Evolutionary conservation across 805 yeast genomes (phyloP).

Genomic region (Isabelozyma gotoi): DNA sequence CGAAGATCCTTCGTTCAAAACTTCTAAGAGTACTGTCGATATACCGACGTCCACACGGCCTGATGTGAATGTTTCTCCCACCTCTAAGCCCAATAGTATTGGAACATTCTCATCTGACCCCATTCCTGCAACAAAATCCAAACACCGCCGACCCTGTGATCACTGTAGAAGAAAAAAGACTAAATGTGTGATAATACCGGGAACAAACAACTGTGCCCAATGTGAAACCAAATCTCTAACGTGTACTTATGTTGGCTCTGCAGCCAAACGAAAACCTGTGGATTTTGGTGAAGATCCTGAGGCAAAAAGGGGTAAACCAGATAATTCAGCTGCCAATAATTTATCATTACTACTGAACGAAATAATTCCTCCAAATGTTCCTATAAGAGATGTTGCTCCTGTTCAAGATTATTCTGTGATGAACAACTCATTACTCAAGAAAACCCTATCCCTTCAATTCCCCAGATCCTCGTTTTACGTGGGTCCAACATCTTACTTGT

Average conservation of each 20-base stretch:
- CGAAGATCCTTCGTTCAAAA: background rate
- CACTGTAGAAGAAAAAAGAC: constrained; percentile 80
- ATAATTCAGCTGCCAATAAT: constrained; percentile 8
- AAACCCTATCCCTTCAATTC: constrained; percentile 73
- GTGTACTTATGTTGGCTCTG: constrained; percentile 72
- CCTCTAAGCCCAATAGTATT: background rate
- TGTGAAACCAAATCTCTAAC: constrained; percentile 73
- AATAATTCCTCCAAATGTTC: constrained; percentile 40
- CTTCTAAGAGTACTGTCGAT: background rate
- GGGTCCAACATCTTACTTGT: constrained; percentile 80
- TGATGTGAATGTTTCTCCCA: background rate
- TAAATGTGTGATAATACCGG: constrained; percentile 71
- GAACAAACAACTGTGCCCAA: constrained; percentile 63
- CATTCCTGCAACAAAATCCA: constrained; percentile 16
- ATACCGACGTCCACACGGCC: background rate
- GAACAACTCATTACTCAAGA: constrained; percentile 63
- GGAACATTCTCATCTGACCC: background rate
- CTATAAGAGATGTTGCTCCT: constrained; percentile 55
- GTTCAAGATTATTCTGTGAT: constrained; percentile 66
- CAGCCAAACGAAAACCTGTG: constrained; percentile 37
- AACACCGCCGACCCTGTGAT: constrained; percentile 71
- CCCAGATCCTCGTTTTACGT: constrained; percentile 88
- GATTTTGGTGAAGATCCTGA: constrained; percentile 14
- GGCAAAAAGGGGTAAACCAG: constrained; percentile 20
- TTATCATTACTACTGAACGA: constrained; percentile 10